These are phyloP conservation scores for Hymenoscyphus albidus DNA, from an alignment of 2,329 filamentous ascomycete species.

Conservation along the genomic window DNA sequence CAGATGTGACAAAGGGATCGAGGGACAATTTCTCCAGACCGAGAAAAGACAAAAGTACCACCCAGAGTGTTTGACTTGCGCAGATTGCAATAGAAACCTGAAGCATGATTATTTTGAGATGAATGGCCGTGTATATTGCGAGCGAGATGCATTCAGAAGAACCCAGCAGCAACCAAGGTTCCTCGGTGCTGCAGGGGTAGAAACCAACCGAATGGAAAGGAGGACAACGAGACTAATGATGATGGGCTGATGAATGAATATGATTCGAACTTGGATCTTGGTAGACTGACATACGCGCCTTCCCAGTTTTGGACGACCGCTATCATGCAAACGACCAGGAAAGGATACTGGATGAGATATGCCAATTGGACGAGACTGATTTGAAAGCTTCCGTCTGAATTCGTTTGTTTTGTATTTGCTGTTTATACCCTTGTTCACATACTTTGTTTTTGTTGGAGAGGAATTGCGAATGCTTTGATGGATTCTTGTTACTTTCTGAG, in stretches of 20 bases:
- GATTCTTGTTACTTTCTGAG: background rate
- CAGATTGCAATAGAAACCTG: conserved; percentile 69
- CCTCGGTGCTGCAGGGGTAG: conserved; percentile 20
- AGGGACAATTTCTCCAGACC: conserved; percentile 90
- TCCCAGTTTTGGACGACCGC: background rate
- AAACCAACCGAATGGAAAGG: conserved; percentile 40
- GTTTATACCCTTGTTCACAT: conserved; percentile 1
- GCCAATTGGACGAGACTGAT: background rate
- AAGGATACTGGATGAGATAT: conserved; percentile 1
- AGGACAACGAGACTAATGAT: conserved; percentile 49
- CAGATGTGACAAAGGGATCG: conserved; percentile 78
- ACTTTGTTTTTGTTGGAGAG: background rate
- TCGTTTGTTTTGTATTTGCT: background rate
- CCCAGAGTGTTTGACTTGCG: conserved; percentile 79
- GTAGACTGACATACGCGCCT: background rate
- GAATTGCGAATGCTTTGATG: conserved; percentile 2
- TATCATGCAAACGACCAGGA: background rate
- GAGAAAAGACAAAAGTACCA: conserved; percentile 77
- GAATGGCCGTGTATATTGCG: conserved; percentile 74
- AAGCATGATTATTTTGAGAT: conserved; percentile 90
- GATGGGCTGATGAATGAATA: conserved; percentile 33
- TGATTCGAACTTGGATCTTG: background rate
- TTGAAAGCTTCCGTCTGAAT: background rate
- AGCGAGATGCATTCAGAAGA: conserved; percentile 65
- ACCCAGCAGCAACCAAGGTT: conserved; percentile 30